Base-by-base conservation (phyloP, 2,329 filamentous ascomycete species). In the Colletotrichum sublineola region DNA sequence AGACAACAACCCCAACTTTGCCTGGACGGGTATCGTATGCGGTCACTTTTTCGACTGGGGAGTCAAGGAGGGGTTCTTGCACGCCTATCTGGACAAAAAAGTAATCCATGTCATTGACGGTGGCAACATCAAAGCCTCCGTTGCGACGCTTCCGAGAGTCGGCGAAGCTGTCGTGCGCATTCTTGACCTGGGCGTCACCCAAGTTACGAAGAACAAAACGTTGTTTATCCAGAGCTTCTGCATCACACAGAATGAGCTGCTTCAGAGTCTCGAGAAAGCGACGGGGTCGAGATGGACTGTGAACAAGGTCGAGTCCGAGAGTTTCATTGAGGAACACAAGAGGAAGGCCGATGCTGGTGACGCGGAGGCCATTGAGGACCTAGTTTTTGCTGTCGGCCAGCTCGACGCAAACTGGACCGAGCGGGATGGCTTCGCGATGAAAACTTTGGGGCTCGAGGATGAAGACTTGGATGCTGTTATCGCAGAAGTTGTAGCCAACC, bases 361-460 rank as follows among this genome's bases (percentile, higher is more conserved):
- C 42, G 74, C 71, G 20, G 78, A 78, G 1, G 82, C 84, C 0
- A 77, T 84, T 42, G 84, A 87, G 76, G 82, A 86, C 56, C 79
- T 87, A 73, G 86, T 87, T 2, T 88, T 86, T 73, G 86, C 84
- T 44, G 77, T 87, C 1, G 85, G 86, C 1, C 81, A 83, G 0
- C 72, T 87, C 0, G 82, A 87, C 56, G 85, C 85, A 0, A 83
- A 87, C 68, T 88, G 86, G 86, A 85, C 84, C 20, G 76, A 75
- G 65, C 80, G 81, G 46, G 79, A 82, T 2, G 84, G 80, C 0
- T 87, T 85, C 68, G 82, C 85, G 2, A 87, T 87, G 86, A 80
- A 84, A 7, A 73, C 85, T 55, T 77, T 88, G 63, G 85, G 81
- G 0, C 74, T 87, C 4, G 73, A 85, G 76, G 82, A 87, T 62